phyloP scores from a whole-genome alignment of 805 yeast genomes.

The Candida hungchunana region DNA sequence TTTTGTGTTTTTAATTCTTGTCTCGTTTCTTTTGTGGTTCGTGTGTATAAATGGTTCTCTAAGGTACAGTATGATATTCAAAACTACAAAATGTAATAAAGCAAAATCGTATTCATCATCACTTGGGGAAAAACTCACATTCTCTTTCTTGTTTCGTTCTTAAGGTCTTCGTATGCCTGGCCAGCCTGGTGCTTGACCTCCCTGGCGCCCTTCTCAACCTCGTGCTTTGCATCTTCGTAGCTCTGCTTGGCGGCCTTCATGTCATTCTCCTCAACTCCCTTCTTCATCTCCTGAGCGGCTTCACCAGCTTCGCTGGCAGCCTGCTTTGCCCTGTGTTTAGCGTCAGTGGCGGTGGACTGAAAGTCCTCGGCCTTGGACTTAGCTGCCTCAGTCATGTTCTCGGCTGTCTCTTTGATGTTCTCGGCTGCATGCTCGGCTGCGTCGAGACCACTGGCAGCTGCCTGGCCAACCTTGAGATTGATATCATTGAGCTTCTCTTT shows the following conservation, averaged over 20 bases:
- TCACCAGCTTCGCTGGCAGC: conserved; percentile 1
- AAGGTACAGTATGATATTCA: too few species aligned
- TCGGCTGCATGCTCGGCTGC: conserved; percentile 17
- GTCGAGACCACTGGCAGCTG: conserved; percentile 21
- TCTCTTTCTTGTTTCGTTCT: neutral
- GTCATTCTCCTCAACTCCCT: conserved; percentile 2
- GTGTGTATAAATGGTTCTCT: neutral
- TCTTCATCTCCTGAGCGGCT: neutral
- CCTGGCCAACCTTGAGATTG: conserved; percentile 24
- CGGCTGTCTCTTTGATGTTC: conserved; percentile 12
- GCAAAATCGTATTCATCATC: neutral
- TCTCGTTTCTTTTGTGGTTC: neutral
- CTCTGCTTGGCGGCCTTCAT: conserved; percentile 6
- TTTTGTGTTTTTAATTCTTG: too few species aligned
- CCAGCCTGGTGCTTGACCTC: conserved; percentile 1
- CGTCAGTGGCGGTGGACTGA: neutral
- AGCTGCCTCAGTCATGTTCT: conserved; percentile 7
- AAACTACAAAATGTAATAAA: too few species aligned
- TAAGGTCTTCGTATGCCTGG: neutral
- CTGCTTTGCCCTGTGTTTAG: conserved; percentile 5
- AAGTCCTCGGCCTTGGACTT: conserved; percentile 7
- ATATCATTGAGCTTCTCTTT: conserved; percentile 20
- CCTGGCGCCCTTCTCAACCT: conserved; percentile 6
- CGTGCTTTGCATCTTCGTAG: conserved; percentile 10
- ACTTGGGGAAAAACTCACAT: neutral